These are phyloP conservation scores for Aureobasidium uvarum DNA, from an alignment of 2,329 filamentous ascomycete species.

Conservation along the genomic window DNA sequence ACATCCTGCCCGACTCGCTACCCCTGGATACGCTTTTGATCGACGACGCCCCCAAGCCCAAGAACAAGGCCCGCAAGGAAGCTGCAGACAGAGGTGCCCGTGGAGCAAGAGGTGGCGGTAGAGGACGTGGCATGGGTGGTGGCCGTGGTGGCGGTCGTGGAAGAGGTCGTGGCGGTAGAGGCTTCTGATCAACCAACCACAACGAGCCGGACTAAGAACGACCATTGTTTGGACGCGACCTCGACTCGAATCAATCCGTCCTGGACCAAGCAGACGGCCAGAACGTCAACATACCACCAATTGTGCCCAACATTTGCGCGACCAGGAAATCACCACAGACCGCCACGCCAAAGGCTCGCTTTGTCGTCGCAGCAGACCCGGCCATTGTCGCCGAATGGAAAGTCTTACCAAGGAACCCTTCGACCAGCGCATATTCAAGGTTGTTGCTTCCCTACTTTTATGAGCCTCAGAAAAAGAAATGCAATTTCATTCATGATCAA, in stretches of 20 bases:
- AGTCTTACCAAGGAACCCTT: not conserved
- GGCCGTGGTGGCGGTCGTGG: slow-evolving; percentile 33
- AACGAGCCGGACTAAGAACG: not conserved
- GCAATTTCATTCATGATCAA: slow-evolving; percentile 15
- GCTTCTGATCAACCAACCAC: slow-evolving; percentile 22
- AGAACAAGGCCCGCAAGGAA: slow-evolving; percentile 99
- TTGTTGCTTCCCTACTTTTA: slow-evolving; percentile 13
- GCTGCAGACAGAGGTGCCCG: slow-evolving; percentile 49
- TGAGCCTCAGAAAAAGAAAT: slow-evolving; percentile 23
- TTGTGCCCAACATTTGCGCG: slow-evolving; percentile 3
- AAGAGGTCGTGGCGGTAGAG: slow-evolving; percentile 40
- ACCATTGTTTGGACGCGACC: not conserved
- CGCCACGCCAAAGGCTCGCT: not conserved
- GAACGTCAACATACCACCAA: not conserved
- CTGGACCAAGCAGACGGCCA: not conserved
- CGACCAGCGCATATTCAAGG: not conserved
- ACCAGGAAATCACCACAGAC: not conserved
- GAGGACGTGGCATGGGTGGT: slow-evolving; percentile 43
- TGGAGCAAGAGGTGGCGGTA: slow-evolving; percentile 50
- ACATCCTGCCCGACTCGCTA: slow-evolving; percentile 92
- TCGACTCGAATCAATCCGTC: not conserved
- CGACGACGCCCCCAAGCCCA: slow-evolving; percentile 95
- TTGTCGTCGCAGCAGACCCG: not conserved
- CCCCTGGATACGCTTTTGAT: slow-evolving; percentile 93
- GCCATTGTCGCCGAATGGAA: not conserved